Base-by-base conservation (phyloP, 2,329 filamentous ascomycete genomes). In the Aspergillus versicolor region DNA sequence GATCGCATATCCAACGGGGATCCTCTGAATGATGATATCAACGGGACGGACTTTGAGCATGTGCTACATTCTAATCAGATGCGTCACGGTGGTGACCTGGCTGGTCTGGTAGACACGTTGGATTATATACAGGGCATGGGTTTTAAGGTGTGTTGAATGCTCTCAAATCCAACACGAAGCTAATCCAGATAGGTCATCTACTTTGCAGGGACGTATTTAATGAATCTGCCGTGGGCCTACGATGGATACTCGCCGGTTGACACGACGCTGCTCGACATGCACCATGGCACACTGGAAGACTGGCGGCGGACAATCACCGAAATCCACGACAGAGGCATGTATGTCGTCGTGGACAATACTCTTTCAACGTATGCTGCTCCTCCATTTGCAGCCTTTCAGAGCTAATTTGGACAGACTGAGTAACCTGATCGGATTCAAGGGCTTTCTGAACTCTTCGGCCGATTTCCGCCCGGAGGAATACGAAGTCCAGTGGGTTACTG, bases 41-140 rank as follows among this genome's bases (percentile, higher is more conserved):
- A 88, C 66, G 81, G 77, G 5, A 87, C 84, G 0, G 60, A 77
- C 3, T 88, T 81, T 69, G 85, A 88, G 63, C 82, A 85, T 67
- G 85, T 88, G 65, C 69, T 80, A 53, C 79, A 77, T 62, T 83
- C 80, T 57, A 87, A 82, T 52, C 84, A 87, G 67, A 81, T 88
- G 71, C 82, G 85, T 32, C 82, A 85, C 73, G 85, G 85, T 30
- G 85, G 85, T 56, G 85, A 88, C 67, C 72, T 84, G 11, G 72
- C 75, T 52, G 85, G 85, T 15, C 64, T 88, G 46, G 67, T 82
- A 54, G 82, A 87, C 63, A 83, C 82, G n/a, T 73, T 88, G 60
- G 85, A 88, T 67, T 88, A 88, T 67, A 73, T 88, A 27, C 81
- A 84, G 58, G 86, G 84, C 56, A 83, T 86, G 80, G 85, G 84